Evolutionary conservation across 345 rosid species (phyloP), one percentile per base, ranked within the genome.

Genomic region (Populus deltoides): DNA sequence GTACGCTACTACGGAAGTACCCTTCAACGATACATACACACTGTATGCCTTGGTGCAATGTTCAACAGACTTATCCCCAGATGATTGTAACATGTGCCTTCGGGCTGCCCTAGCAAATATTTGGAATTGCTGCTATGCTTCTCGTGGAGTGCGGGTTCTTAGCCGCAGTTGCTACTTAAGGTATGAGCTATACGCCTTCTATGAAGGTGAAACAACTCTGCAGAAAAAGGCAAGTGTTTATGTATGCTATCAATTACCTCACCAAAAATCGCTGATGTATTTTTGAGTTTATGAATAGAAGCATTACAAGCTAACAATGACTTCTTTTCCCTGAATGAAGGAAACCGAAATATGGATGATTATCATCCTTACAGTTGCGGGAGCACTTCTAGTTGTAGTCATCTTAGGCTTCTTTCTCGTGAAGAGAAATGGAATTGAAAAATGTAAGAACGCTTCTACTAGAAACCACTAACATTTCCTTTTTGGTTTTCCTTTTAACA

Each of bases 131-230:
- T 80, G 79, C 70, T 75, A 61, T 66, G 76, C 47, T 69, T 84
- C 84, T 17, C 59, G 75, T 1, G 88, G 90, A 10, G 87, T 79
- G 2, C 67, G 87, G 47, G 51, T 87, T 53, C 80, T 81, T 18
- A 83, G 88, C 79, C 84, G 75, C 1, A 85, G 86, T 77, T 87
- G 88, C 75, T 85, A 83, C 66, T 66, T 87, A 72, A 79, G 88
- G 72, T 87, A 85, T 45, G n/a, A n/a, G n/a, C n/a, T n/a, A n/a
- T n/a, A n/a, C n/a, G n/a, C n/a, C n/a, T n/a, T n/a, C n/a, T n/a
- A n/a, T n/a, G n/a, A n/a, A n/a, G n/a, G n/a, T n/a, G 75, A 38
- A 62, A 77, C 33, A n/a, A 45, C n/a, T 0, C 75, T 73, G 63
- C 65, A 17, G 25, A 68, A 20, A 57, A 71, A 82, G 68, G 89